These are phyloP conservation scores for Gynochthodes officinalis DNA, from an alignment of 257 asterid genomes.

Conservation along the genomic window DNA sequence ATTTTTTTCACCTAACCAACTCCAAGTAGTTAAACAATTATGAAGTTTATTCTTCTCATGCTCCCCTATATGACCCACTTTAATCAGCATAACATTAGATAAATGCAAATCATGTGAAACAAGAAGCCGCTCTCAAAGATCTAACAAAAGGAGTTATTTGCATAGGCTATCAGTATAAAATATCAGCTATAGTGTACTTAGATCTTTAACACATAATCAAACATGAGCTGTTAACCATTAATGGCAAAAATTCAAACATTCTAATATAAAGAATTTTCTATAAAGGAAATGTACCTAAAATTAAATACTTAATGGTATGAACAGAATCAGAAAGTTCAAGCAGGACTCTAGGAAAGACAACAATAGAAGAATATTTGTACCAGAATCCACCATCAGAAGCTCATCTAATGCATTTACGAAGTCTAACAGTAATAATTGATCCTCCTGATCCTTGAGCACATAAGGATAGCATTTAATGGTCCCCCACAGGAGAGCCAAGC, in stretches of 20 bases:
- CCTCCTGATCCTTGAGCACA: slow-evolving; percentile 39
- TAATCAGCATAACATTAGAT: background rate
- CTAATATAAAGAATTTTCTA: background rate
- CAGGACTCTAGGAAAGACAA: background rate
- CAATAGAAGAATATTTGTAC: slow-evolving; percentile 43
- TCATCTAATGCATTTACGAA: slow-evolving; percentile 63
- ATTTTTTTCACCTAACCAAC: no score
- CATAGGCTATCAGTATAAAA: background rate
- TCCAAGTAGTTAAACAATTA: background rate
- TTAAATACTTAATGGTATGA: background rate
- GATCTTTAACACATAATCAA: background rate
- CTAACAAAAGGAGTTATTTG: background rate
- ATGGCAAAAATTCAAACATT: background rate
- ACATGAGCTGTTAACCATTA: background rate
- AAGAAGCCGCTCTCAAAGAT: background rate
- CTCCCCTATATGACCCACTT: background rate
- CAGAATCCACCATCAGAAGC: slow-evolving; percentile 49
- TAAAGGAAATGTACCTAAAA: background rate
- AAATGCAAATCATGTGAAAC: background rate
- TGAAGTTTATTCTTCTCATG: background rate
- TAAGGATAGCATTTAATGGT: slow-evolving; percentile 64
- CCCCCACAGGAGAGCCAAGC: slow-evolving; percentile 77
- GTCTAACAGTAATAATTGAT: slow-evolving; percentile 49
- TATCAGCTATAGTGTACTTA: background rate
- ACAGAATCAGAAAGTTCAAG: background rate